A percentile compares a stretch with the other conserved stretches of the same genome.
Evolutionary conservation across 108 stramenopile genomes (phyloP).

Genomic region (Asterionellopsis glacialis): DNA sequence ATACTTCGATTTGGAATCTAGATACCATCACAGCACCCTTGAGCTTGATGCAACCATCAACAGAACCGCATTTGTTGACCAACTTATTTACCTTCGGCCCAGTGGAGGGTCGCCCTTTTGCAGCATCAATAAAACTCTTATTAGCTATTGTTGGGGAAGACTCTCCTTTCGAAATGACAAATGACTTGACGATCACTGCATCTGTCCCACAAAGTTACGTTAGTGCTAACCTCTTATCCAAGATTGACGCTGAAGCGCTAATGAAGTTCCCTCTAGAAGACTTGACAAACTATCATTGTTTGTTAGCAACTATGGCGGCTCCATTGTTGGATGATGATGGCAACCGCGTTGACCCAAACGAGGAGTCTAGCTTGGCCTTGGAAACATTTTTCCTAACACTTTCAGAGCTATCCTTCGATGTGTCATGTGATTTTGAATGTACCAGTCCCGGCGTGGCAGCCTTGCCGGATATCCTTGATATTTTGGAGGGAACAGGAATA

Average conservation of each 20-base stretch:
- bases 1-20: background rate
- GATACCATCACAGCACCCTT: constrained; percentile 1
- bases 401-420: constrained; percentile 35
- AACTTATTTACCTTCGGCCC: background rate
- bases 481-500: constrained; percentile 32
- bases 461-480: constrained; percentile 38
- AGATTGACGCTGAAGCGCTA: constrained; percentile 32
- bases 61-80: background rate
- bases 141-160: constrained; percentile 36
- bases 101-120: background rate
- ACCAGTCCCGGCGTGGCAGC: constrained; percentile 41
- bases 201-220: background rate
- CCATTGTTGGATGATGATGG: constrained; percentile 32
- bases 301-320: constrained; percentile 41
- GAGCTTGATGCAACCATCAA: background rate
- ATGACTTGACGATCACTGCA: background rate
- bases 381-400: constrained; percentile 25
- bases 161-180: constrained; percentile 37
- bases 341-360: constrained; percentile 9
- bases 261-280: constrained; percentile 55
- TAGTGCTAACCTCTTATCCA: constrained; percentile 32
- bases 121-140: constrained; percentile 2
- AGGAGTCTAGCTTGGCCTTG: constrained; percentile 32
- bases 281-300: constrained; percentile 51
- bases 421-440: constrained; percentile 47